Evolutionary conservation across 345 rosid species (phyloP).

Genomic region (Adansonia digitata): DNA sequence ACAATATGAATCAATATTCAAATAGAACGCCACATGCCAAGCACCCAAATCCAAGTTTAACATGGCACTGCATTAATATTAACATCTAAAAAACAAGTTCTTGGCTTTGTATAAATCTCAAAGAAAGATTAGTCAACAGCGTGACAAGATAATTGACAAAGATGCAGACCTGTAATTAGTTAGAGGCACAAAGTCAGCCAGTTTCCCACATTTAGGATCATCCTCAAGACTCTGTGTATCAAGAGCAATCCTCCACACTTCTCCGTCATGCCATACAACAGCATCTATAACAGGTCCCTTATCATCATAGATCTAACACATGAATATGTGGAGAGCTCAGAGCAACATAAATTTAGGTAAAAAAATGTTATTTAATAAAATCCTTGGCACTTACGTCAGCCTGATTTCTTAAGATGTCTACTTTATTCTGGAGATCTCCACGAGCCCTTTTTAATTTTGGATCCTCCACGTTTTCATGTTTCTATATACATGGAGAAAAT

Average conservation of each 20-base stretch:
- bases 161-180: slow-evolving; percentile 70
- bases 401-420: slow-evolving; percentile 75
- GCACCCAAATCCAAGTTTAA: slow-evolving; percentile 4
- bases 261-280: slow-evolving; percentile 97
- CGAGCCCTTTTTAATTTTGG: slow-evolving; percentile 58
- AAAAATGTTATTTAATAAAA: slow-evolving; percentile 13
- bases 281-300: slow-evolving; percentile 94
- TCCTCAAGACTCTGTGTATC: slow-evolving; percentile 90
- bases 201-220: slow-evolving; percentile 71
- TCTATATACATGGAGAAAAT: slow-evolving; percentile 42
- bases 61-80: background rate
- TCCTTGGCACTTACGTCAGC: slow-evolving; percentile 58
- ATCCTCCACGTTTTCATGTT: slow-evolving; percentile 68
- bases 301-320: slow-evolving; percentile 71
- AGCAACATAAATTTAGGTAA: slow-evolving; percentile 7
- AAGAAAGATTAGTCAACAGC: background rate
- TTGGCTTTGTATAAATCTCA: background rate
- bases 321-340: slow-evolving; percentile 12
- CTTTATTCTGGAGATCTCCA: slow-evolving; percentile 80
- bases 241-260: slow-evolving; percentile 91
- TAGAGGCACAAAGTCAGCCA: slow-evolving; percentile 68
- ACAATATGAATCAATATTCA: background rate
- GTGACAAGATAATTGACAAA: background rate
- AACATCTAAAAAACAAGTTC: background rate
- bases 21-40: background rate